phyloP scores from a whole-genome alignment of 2,329 filamentous ascomycete genomes.

The Colletotrichum siamense region DNA sequence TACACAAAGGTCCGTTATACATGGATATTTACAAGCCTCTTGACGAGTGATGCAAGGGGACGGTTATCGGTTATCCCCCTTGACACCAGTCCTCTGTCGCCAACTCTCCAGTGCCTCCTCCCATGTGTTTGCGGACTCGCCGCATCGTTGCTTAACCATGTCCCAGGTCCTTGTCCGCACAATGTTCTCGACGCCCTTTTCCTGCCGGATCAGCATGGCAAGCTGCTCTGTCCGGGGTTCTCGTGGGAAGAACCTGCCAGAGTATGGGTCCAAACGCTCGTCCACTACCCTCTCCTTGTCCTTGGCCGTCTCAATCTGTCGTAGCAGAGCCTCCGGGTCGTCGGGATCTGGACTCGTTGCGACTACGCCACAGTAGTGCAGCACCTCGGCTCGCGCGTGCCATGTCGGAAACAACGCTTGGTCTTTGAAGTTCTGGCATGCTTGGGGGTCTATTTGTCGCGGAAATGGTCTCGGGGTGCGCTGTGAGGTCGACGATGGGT shows the following conservation, averaged over 20 bases:
- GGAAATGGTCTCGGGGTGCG: conserved; percentile 58
- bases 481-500: conserved; percentile 76
- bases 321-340: conserved; percentile 76
- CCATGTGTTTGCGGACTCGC: conserved; percentile 61
- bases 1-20: not conserved
- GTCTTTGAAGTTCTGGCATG: conserved; percentile 77
- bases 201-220: conserved; percentile 75
- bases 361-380: conserved; percentile 89
- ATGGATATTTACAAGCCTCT: not conserved
- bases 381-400: conserved; percentile 80
- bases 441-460: conserved; percentile 60
- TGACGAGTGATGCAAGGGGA: not conserved
- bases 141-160: conserved; percentile 78
- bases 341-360: conserved; percentile 87
- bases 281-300: conserved; percentile 79
- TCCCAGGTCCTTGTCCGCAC: conserved; percentile 84
- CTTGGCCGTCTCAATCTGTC: conserved; percentile 73
- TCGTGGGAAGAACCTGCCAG: conserved; percentile 77
- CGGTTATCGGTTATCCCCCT: not conserved
- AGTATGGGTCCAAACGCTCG: conserved; percentile 92
- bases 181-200: conserved; percentile 78
- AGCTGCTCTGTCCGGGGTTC: conserved; percentile 84
- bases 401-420: conserved; percentile 86
- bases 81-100: conserved; percentile 32
- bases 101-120: conserved; percentile 70